These are phyloP conservation scores for Hymenoscyphus fructigenus DNA, from an alignment of 2,329 filamentous ascomycete genomes.

Conservation along the genomic window DNA sequence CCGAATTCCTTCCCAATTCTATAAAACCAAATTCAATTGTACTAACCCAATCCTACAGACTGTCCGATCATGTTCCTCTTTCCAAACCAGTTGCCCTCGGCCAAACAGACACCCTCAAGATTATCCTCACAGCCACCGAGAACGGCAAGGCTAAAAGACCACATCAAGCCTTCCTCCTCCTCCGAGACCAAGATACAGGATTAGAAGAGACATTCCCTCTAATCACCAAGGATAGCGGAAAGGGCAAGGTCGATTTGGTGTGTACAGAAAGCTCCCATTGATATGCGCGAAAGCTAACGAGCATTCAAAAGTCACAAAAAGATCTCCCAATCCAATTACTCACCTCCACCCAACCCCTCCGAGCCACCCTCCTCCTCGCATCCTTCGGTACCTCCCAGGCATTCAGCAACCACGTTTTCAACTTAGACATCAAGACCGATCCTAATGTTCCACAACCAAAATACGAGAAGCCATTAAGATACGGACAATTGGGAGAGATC, in stretches of 20 bases:
- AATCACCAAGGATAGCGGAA: slow-evolving; percentile 81
- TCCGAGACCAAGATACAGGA: slow-evolving; percentile 72
- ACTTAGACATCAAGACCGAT: slow-evolving; percentile 66
- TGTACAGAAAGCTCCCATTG: slow-evolving; percentile 36
- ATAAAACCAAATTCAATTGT: slow-evolving; percentile 10
- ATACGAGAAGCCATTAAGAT: slow-evolving; percentile 72
- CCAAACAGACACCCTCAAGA: slow-evolving; percentile 71
- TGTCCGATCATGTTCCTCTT: slow-evolving; percentile 41
- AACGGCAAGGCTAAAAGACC: slow-evolving; percentile 76
- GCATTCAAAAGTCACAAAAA: slow-evolving; percentile 67
- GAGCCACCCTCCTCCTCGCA: slow-evolving; percentile 79
- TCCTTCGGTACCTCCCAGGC: slow-evolving; percentile 77
- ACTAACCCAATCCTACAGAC: slow-evolving; percentile 25
- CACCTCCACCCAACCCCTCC: slow-evolving; percentile 62
- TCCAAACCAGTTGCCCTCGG: slow-evolving; percentile 64
- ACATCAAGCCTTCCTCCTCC: slow-evolving; percentile 88
- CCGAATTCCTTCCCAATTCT: neutral
- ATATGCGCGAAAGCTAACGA: slow-evolving; percentile 22
- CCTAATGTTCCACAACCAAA: slow-evolving; percentile 56
- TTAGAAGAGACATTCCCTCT: slow-evolving; percentile 87
- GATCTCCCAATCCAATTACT: slow-evolving; percentile 86
- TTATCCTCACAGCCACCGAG: slow-evolving; percentile 79
- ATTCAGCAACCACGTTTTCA: slow-evolving; percentile 69
- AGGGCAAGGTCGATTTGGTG: slow-evolving; percentile 83
- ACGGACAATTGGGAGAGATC: slow-evolving; percentile 81